Percentiles rank a stretch among this genome's conserved stretches.
These are phyloP conservation scores for Paecilomyces dactylethromorphus DNA, from an alignment of 2,329 filamentous ascomycete species.

Conservation along the genomic window DNA sequence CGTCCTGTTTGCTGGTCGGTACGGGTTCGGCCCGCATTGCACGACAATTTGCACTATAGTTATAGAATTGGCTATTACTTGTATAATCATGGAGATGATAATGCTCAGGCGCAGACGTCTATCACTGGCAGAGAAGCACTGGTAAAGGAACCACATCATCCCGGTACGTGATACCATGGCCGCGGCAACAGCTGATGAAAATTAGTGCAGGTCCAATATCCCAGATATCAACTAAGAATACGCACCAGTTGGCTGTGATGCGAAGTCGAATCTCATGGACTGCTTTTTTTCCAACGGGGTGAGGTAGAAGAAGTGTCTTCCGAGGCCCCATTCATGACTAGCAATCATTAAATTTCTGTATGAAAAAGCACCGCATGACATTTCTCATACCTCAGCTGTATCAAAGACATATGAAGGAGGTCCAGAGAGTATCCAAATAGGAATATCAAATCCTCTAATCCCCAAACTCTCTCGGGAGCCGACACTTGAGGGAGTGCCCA, in stretches of 20 bases:
- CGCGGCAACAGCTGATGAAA: constrained; percentile 21
- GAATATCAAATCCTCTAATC: constrained; percentile 26
- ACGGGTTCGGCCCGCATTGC: constrained; percentile 29
- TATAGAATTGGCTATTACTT: constrained; percentile 25
- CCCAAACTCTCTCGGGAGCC: constrained; percentile 25
- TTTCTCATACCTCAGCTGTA: constrained; percentile 22
- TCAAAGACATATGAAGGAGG: constrained; percentile 23
- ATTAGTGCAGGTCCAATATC: constrained; percentile 8
- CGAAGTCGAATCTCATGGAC: constrained; percentile 22
- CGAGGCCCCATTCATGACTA: constrained; percentile 24
- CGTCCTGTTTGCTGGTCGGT: constrained; percentile 20
- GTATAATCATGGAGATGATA: constrained; percentile 24
- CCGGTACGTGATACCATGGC: constrained; percentile 29
- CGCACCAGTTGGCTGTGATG: constrained; percentile 17
- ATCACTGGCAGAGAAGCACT: constrained; percentile 25
- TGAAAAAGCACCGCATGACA: too few relatives aligned
- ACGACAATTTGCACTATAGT: constrained; percentile 28
- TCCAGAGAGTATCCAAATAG: constrained; percentile 22
- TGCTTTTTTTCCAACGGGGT: constrained; percentile 13
- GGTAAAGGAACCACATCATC: constrained; percentile 31
- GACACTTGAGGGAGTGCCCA: constrained; percentile 25
- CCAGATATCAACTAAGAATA: background rate
- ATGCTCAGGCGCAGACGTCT: constrained; percentile 22
- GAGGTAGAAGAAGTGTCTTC: constrained; percentile 26
- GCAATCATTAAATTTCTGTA: background rate